Evolutionary conservation across 805 yeast species (phyloP), one percentile per base, ranked within the genome.

Genomic region (Kregervanrija delftensis): DNA sequence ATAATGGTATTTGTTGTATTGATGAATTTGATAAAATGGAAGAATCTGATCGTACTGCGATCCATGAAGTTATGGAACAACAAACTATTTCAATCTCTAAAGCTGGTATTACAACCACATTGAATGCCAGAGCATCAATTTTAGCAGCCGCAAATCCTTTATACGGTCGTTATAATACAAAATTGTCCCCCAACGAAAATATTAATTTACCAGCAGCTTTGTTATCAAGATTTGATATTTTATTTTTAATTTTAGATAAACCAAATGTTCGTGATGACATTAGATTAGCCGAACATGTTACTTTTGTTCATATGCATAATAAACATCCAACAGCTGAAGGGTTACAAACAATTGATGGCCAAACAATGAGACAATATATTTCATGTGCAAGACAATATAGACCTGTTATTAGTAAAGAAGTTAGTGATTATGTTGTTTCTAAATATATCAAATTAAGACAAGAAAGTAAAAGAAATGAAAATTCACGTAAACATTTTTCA

Each of bases 1-100:
- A 93, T 67, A 89, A 91, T 60, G 99, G 99, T 63, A 84, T 93
- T 50, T 93, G 98, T 69, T 93, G 99, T 65, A 93, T 93, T 61
- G 99, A 93, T 76, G 99, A 93, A 71, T 93, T 93, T 60, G 99
- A 93, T 67, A 93, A 93, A 70, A 93, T 93, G 99, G 97, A 91
- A 63, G 99, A 93, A 64, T 68, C 76, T 50, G 99, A 93, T 67
- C 76, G 99, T 59, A 93, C 98, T 0, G 98, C 98, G 1, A 93
- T 93, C 59, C 98, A 91, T 66, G 99, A 91, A 72, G 99, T 93
- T 32, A 93, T 93, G 99, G 99, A 93, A 68, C 99, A 93, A 65
- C 99, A 93, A 66, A 93, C 99, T 2, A 93, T 93, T 47, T 86
- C 96, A 16, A 93, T 93, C 47, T 86, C 97, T 37, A 93, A 93